Evolutionary conservation across 164 flowering plant species (phyloP).

Genomic region (Annona squamosa): DNA sequence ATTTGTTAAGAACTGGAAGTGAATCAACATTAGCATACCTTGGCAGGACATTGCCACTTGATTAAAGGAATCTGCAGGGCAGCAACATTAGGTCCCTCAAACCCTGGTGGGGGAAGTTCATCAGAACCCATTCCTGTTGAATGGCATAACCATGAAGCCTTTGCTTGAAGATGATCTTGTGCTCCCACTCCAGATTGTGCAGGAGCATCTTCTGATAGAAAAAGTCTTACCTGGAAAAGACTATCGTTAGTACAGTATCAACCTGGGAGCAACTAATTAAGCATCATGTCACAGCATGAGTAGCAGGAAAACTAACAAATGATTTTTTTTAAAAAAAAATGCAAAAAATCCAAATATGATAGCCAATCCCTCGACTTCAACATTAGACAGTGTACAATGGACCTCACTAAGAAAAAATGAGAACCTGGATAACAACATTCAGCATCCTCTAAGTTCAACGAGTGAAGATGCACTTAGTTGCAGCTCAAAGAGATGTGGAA

Average conservation of each 20-base stretch:
- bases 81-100: constrained; percentile 53
- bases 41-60: constrained; percentile 71
- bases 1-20: neutral
- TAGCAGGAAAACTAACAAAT: neutral
- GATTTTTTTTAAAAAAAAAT: neutral
- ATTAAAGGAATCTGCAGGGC: constrained; percentile 51
- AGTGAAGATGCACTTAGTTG: too few relatives aligned
- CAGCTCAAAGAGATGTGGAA: too few relatives aligned
- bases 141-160: constrained; percentile 52
- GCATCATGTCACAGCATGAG: neutral
- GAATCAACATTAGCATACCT: constrained; percentile 33
- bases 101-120: constrained; percentile 82
- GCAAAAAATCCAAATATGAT: neutral
- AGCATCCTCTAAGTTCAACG: too few relatives aligned
- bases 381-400: neutral
- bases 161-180: constrained; percentile 91
- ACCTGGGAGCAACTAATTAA: neutral
- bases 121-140: constrained; percentile 39
- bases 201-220: constrained; percentile 81
- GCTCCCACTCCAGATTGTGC: constrained; percentile 60
- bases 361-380: neutral
- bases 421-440: too few relatives aligned
- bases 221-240: constrained; percentile 59
- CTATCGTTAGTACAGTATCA: neutral
- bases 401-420: neutral